Conservation (phyloP, 495 filamentous ascomycete species). For the Paragyromitra xinjiangensis region DNA sequence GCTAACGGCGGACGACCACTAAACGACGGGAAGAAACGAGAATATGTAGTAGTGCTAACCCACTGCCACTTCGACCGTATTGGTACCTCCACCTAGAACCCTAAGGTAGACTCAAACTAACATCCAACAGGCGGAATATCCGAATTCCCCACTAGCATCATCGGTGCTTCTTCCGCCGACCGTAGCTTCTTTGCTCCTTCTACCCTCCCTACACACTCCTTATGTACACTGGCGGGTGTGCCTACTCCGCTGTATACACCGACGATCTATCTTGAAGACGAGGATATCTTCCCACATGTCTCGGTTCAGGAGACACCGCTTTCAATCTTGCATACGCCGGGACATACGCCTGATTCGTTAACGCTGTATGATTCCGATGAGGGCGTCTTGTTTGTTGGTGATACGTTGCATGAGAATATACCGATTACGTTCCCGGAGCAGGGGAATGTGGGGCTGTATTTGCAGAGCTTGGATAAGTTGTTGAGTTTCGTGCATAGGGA, state of each 20-base stretch:
- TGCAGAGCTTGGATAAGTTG: conserved; percentile 22
- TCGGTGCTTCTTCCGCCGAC: conserved; percentile 10
- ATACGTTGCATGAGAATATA: neutral
- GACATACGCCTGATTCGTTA: conserved; percentile 37
- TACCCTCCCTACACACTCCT: neutral
- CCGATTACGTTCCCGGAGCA: conserved; percentile 5
- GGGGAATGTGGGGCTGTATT: conserved; percentile 9
- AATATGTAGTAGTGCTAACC: conserved; percentile 33
- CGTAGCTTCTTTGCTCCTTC: neutral
- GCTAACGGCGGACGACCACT: neutral
- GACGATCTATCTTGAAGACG: conserved; percentile 35
- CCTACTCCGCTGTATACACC: neutral
- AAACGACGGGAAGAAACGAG: conserved; percentile 7
- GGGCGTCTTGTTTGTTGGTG: conserved; percentile 32
- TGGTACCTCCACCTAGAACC: conserved; percentile 13
- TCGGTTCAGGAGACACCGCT: conserved; percentile 25
- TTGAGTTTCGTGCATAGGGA: conserved; percentile 27
- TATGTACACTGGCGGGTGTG: neutral
- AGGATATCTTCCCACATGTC: conserved; percentile 32
- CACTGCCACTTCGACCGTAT: conserved; percentile 31
- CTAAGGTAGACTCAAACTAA: neutral
- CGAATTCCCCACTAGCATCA: neutral
- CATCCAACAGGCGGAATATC: conserved; percentile 11
- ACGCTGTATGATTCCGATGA: conserved; percentile 35
- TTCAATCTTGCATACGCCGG: conserved; percentile 32